Base-by-base conservation (phyloP, 2,329 filamentous ascomycete genomes). In the Arthrobotrys iridis region DNA sequence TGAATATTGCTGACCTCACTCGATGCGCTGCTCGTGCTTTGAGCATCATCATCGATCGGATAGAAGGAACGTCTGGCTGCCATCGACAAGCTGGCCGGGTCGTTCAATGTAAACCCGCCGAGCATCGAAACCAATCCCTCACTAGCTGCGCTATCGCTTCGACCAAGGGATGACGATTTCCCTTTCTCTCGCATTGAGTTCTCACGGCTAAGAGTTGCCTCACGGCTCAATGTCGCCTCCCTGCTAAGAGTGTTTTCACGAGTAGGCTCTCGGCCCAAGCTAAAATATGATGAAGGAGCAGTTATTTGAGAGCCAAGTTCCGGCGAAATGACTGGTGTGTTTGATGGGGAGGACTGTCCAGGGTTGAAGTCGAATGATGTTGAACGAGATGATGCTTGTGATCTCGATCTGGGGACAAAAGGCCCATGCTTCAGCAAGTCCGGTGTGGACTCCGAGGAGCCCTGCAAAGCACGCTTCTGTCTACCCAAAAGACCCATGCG, bases 401-500 rank as follows among this genome's bases (percentile, higher is more conserved):
- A 98, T 2, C 90, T 88, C 3, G 92, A 91, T 60, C 93, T 89
- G n/a, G 50, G 50, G 67, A 90, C 91, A 83, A 98, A 98, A 0
- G 94, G 93, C 0, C 94, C 93, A 79, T 95, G 90, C 81, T 96
- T 97, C 45, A 98, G 86, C 10, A 99, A 85, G 83, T 99, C 96
- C 0, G 95, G 95, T 0, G 90, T 93, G n/a, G 90, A 89, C 77
- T 99, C 94, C 30, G 89, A 88, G 26, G 89, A 85, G 81, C 87
- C 88, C 87, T 84, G 95, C 52, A 97, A 85, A 20, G 94, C 93
- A 79, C 95, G 89, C 84, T 99, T 98, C 83, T 99, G 95, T 79
- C 95, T 91, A 73, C 95, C 95, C 76, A 99, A 91, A 77, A 99
- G 85, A 81, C 95, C 96, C 94, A 99, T 98, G 26, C 95, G 90